Evolutionary conservation across 306 rosid genomes (phyloP), one percentile per base, ranked within the genome.

Genomic region (Gastrolobium villosum): DNA sequence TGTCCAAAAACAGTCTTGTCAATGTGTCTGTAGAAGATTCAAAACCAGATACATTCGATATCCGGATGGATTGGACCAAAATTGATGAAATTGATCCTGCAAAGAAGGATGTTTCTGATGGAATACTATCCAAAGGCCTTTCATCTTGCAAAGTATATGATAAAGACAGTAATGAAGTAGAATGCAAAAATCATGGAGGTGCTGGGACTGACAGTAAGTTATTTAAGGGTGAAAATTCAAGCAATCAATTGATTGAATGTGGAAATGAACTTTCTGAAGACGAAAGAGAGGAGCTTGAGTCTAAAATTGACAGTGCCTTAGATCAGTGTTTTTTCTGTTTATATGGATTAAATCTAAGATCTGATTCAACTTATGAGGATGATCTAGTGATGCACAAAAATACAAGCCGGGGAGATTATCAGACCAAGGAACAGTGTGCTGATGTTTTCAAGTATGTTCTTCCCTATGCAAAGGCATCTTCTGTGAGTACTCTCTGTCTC

Each of bases 281-380:
- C 68, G 98, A 92, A 87, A 88, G 79, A 88, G 98, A 95, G 86
- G 97, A 95, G 79, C 97, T 92, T 75, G 98, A 95, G 80, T 82
- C 86, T 69, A 95, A 85, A 86, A 89, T 89, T 76, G 98, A 95
- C 53, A 82, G 77, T 74, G 94, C 99, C 53, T 84, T 95, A 83
- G 99, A 95, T 84, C 99, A 95, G 83, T 95, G 98, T 60, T 89
- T 95, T 87, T 95, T 88, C 87, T 95, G 98, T 88, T 78, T 95
- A 53, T 95, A 95, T 79, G 99, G 99, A 74, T 87, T 92, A 78
- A 91, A 95, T 81, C 91, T 95, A 64, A 88, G 97, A 83, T 89
- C 90, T 40, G 99, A 95, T 65, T 80, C 99, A 77, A 92, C 96
- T 34, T 91, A 95, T 82, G 99, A 95, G 78, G 99, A 95, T 85